Evolutionary conservation across 345 rosid genomes (phyloP).

Genomic region (Cardamine occulta): DNA sequence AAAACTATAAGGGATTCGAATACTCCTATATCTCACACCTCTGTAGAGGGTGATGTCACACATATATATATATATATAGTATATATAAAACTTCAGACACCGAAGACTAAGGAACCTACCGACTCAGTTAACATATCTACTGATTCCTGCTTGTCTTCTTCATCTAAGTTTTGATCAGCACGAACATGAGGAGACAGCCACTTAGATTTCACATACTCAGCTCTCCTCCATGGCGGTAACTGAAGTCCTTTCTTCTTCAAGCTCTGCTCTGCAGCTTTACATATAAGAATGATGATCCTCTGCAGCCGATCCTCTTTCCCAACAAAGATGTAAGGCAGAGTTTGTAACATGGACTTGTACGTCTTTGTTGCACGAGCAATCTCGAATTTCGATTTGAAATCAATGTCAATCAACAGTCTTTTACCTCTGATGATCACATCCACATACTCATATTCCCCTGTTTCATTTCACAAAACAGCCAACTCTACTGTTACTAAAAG

Average conservation of each 20-base stretch:
- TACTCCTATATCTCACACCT: constrained; percentile 30
- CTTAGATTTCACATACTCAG: constrained; percentile 77
- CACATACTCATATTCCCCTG: constrained; percentile 83
- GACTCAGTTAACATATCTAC: constrained; percentile 28
- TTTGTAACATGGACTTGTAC: constrained; percentile 70
- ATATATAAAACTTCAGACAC: constrained; percentile 24
- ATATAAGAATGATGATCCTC: constrained; percentile 60
- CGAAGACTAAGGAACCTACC: constrained; percentile 28
- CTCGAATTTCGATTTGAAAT: constrained; percentile 85
- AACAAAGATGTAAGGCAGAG: constrained; percentile 72
- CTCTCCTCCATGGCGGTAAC: constrained; percentile 88
- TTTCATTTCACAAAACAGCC: constrained; percentile 4
- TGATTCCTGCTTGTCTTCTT: constrained; percentile 12
- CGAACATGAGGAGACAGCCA: constrained; percentile 73
- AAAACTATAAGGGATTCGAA: constrained; percentile 39
- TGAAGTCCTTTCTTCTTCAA: constrained; percentile 92
- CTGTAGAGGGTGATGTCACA: constrained; percentile 16
- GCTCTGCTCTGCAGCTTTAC: constrained; percentile 79
- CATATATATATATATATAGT: constrained; percentile 13
- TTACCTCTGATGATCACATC: constrained; percentile 68
- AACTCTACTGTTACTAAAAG: background rate
- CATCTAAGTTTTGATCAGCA: constrained; percentile 17
- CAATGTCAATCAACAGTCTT: constrained; percentile 73
- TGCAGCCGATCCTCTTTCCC: constrained; percentile 75
- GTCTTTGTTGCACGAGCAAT: constrained; percentile 81